Conservation (phyloP, 257 asterid genomes). For the Prunella vulgaris region DNA sequence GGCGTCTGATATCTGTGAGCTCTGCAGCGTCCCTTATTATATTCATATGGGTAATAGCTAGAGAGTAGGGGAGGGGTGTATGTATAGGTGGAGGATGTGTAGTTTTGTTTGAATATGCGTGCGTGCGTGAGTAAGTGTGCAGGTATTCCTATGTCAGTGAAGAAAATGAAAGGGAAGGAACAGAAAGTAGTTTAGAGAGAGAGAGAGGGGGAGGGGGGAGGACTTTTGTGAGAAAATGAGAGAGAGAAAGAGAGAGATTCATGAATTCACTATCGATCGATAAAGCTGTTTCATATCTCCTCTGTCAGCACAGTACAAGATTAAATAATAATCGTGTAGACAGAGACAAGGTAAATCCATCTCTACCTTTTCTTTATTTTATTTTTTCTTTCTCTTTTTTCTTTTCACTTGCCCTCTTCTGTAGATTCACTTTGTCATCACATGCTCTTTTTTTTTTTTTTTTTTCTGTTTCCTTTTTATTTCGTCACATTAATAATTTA, state of each 20-base stretch:
- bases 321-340: slow-evolving; percentile 54
- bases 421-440: slow-evolving; percentile 28
- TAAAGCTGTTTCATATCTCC: slow-evolving; percentile 77
- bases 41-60: slow-evolving; percentile 28
- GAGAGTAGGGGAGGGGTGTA: slow-evolving; percentile 25
- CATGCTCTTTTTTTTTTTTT: slow-evolving; percentile 17
- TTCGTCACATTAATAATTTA: not conserved
- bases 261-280: slow-evolving; percentile 54
- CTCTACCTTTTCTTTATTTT: not conserved
- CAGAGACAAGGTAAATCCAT: slow-evolving; percentile 63
- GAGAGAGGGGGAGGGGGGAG: slow-evolving; percentile 11
- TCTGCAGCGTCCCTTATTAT: slow-evolving; percentile 38
- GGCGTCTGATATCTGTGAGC: slow-evolving; percentile 31
- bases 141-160: slow-evolving; percentile 84
- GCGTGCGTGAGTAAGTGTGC: slow-evolving; percentile 90
- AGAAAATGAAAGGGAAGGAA: slow-evolving; percentile 51
- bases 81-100: not conserved
- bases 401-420: not conserved
- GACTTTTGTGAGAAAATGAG: slow-evolving; percentile 13
- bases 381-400: not conserved
- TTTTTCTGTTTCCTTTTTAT: not conserved
- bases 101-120: slow-evolving; percentile 60
- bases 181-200: slow-evolving; percentile 53
- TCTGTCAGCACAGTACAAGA: slow-evolving; percentile 58
- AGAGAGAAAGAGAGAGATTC: slow-evolving; percentile 18